Base-by-base conservation (phyloP, 2,329 filamentous ascomycete genomes). In the Venturia oleaginea region DNA sequence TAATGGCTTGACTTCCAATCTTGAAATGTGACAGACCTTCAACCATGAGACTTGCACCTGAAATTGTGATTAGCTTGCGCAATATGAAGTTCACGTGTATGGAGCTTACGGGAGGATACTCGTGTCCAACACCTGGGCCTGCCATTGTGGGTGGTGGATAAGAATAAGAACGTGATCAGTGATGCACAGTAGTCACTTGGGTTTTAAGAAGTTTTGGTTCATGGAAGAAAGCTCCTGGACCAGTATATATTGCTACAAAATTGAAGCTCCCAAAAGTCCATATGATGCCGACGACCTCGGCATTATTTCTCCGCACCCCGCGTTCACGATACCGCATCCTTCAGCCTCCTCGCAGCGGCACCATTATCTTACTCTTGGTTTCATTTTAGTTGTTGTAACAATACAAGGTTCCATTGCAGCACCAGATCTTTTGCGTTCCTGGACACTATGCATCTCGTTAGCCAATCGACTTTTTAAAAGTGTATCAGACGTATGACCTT, bases 51-150 rank as follows among this genome's bases (percentile, higher is more conserved):
- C 63, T 48, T 22, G 37, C 19, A 64, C 54, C 62, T 55, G 48
- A 1, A 22, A 15, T 17, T 37, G 22, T 22, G 15, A 27, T 61
- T 61, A 42, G 59, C 59, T 17, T 61, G 37, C 27, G 59, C 15
- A 61, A 24, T 11, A 7, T 46, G 34, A 19, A 5, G 2, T 19
- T 10, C 59, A 37, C 11, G 10, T 22, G 34, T 27, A 19, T 40
- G 15, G 6, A 27, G 13, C 60, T 62, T 62, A 85, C 80, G 59
- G 84, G 76, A 65, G 91, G 90, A 75, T 89, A 96, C 76, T 94
- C 85, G 77, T 92, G 92, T 71, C 91, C 91, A 73, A 78, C 82
- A 70, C 84, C 84, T 59, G 83, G 83, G 64, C 73, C 72, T 67
- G 71, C 70, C 73, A 76, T 76, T n/a, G 27, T 57, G 17, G 34